Conservation (phyloP, 2,329 filamentous ascomycete species). For the Diaporthe vaccinii region DNA sequence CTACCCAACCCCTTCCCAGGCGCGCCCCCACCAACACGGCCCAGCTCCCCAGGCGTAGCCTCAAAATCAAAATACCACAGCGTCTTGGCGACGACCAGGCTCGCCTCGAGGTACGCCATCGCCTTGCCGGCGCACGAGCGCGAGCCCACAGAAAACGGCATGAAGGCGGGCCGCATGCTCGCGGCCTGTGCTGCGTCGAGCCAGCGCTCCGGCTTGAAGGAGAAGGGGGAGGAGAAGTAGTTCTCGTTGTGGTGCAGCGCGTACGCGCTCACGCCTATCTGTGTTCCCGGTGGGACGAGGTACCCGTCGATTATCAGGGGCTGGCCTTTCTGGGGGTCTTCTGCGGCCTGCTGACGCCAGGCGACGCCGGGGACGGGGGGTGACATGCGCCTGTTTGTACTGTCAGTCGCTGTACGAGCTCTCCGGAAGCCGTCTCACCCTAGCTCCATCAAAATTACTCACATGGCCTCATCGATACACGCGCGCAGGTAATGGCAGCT, state of each 20-base stretch:
- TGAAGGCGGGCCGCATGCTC: conserved; percentile 40
- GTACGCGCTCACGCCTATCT: conserved; percentile 57
- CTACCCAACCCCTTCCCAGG: background rate
- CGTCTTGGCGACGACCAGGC: conserved; percentile 24
- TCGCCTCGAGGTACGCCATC: conserved; percentile 28
- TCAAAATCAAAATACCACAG: conserved; percentile 30
- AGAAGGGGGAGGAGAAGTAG: conserved; percentile 56
- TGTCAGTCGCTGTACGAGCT: background rate
- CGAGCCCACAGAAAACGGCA: background rate
- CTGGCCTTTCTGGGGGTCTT: background rate
- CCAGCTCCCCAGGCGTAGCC: background rate
- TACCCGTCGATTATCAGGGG: conserved; percentile 21
- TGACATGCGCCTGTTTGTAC: background rate
- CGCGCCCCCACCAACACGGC: background rate
- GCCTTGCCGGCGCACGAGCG: conserved; percentile 22
- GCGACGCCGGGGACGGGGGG: background rate
- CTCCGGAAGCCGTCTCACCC: background rate
- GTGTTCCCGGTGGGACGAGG: conserved; percentile 28
- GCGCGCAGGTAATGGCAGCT: conserved; percentile 10
- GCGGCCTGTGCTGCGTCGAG: conserved; percentile 44
- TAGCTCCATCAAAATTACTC: background rate
- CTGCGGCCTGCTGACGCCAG: conserved; percentile 14
- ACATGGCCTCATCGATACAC: conserved; percentile 24
- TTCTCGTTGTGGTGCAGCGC: conserved; percentile 57
- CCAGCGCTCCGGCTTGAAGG: conserved; percentile 59